Percentiles rank a stretch among this genome's conserved stretches.
phyloP scores from a whole-genome alignment of 768 basidiomycete genomes.

The Leccinum subtestaceum region DNA sequence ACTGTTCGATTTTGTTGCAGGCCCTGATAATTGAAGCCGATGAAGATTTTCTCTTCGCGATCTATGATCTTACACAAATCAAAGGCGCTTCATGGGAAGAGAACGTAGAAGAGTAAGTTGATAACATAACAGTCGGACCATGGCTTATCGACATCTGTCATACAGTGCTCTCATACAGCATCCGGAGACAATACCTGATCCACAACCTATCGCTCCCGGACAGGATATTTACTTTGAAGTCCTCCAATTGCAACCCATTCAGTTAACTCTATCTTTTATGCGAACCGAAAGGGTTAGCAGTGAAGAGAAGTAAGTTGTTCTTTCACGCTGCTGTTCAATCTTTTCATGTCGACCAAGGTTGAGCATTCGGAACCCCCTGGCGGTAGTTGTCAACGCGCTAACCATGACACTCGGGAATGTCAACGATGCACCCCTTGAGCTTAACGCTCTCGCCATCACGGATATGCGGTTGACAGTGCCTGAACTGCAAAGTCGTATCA shows the following conservation, averaged over 20 bases:
- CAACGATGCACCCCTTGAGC: constrained; percentile 90
- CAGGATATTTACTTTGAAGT: constrained; percentile 94
- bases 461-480: constrained; percentile 88
- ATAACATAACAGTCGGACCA: background rate
- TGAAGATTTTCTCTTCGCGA: constrained; percentile 90
- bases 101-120: constrained; percentile 65
- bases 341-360: constrained; percentile 41
- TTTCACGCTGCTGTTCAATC: background rate
- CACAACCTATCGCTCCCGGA: constrained; percentile 60
- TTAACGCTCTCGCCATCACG: constrained; percentile 92
- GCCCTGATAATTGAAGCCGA: constrained; percentile 95
- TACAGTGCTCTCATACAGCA: constrained; percentile 70
- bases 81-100: constrained; percentile 90
- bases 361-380: constrained; percentile 84
- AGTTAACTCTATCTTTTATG: constrained; percentile 93
- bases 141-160: constrained; percentile 7
- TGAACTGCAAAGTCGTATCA: constrained; percentile 79
- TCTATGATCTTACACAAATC: constrained; percentile 90
- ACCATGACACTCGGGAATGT: constrained; percentile 97
- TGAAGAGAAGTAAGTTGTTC: constrained; percentile 80
- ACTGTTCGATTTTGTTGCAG: constrained; percentile 90
- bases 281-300: constrained; percentile 90
- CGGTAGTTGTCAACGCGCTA: constrained; percentile 89
- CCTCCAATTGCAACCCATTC: constrained; percentile 91
- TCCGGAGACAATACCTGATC: constrained; percentile 67